Base-by-base conservation (phyloP, 371 early-diverging fungal species). In the Mucor lusitanicus region DNA sequence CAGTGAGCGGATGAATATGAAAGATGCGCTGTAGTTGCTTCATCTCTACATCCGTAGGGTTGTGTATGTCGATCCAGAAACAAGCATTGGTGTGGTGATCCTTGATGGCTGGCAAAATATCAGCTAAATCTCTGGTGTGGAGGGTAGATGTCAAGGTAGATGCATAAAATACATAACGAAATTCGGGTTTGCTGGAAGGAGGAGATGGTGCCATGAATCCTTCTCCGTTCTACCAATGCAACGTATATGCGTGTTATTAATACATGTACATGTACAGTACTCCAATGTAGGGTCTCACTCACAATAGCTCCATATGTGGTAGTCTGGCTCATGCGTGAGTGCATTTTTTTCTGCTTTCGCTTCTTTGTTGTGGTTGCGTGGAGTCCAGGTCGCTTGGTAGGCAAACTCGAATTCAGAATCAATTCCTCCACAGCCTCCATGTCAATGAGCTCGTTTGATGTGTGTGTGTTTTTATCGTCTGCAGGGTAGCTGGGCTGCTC, bases 1-100 rank as follows among this genome's bases (percentile, higher is more conserved):
- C 86, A 0, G 96, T 96, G 50, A 97, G 73, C 13, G 97, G 95
- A 71, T 97, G 97, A 19, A 97, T 89, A 59, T 83, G 74, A 53
- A 92, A 91, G 15, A 88, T 57, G 30, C 23, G 3, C 44, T 33
- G 54, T 7, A 65, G 39, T 12, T 55, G 37, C 33, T 84, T 82
- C 90, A 95, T 91, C 65, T 95, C 95, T 30, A 80, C 69, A 42
- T 84, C 78, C 2, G 91, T 89, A 2, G 94, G 93, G 32, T 82
- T 81, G 42, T 85, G 75, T n/a, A 94, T 87, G 59, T 95, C 93
- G 33, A 95, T 79, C 95, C 94, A 94, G 77, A 91, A 95, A 62
- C 85, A 88, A 11, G 67, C 62, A 3, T 71, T 63, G 11, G 69
- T 63, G 11, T 65, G 39, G 13, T 65, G 37, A 3, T 67, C 59